phyloP scores from a whole-genome alignment of 2,329 filamentous ascomycete species.

The Neonectria magnoliae region DNA sequence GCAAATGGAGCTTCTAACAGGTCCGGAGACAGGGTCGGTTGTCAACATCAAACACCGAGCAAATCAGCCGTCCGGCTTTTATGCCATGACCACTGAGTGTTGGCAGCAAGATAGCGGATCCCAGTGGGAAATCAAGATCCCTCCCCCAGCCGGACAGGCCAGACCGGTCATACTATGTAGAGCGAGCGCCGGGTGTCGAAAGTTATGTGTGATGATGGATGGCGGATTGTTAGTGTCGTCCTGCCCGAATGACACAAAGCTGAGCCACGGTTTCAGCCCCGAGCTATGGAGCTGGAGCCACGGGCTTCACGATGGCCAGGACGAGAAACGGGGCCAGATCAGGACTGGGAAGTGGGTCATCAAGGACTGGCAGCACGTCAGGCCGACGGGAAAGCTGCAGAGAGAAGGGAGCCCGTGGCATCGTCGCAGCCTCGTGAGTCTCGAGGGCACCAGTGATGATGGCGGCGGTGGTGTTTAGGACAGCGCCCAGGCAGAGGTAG shows the following conservation, averaged over 20 bases:
- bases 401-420: background rate
- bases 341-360: conserved; percentile 33
- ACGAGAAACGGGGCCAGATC: conserved; percentile 16
- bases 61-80: conserved; percentile 23
- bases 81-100: conserved; percentile 20
- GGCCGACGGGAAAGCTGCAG: conserved; percentile 26
- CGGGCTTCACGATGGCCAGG: conserved; percentile 25
- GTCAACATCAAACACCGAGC: conserved; percentile 39
- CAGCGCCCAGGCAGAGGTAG: conserved; percentile 10
- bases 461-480: conserved; percentile 4
- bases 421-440: conserved; percentile 3
- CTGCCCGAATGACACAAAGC: conserved; percentile 33
- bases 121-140: conserved; percentile 30
- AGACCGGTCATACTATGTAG: conserved; percentile 3
- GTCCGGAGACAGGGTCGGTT: conserved; percentile 17
- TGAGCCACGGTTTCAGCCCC: conserved; percentile 42
- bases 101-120: conserved; percentile 29
- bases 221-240: conserved; percentile 25
- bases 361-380: conserved; percentile 36
- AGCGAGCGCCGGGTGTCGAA: background rate
- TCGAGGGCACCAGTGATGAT: background rate
- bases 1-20: conserved; percentile 2
- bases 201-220: conserved; percentile 10
- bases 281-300: conserved; percentile 29
- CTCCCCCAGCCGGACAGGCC: conserved; percentile 15